Conservation (phyloP, 2,329 filamentous ascomycete species). For the Aspergillus fumigatus region DNA sequence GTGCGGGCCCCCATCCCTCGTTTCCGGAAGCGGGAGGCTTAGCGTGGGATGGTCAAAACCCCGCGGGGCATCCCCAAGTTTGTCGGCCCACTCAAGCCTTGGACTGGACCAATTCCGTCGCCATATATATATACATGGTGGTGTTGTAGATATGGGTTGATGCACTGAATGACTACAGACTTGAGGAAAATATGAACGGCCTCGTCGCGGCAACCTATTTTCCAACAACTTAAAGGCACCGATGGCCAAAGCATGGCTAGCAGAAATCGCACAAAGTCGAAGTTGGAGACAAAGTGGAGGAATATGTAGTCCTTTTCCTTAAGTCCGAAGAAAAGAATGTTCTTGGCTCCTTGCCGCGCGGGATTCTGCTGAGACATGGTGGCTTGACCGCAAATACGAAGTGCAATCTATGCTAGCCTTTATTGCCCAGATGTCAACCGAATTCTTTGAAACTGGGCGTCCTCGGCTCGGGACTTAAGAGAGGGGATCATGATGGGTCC, state of each 20-base stretch:
- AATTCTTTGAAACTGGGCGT: not conserved
- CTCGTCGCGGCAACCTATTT: not conserved
- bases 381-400: too few relatives aligned
- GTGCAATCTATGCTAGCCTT: too few relatives aligned
- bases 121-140: not conserved
- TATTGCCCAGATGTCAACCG: not conserved
- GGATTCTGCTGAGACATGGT: not conserved
- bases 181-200: not conserved
- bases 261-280: not conserved
- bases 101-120: not conserved
- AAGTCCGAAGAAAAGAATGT: not conserved
- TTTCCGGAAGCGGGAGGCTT: not conserved
- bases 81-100: not conserved
- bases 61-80: not conserved
- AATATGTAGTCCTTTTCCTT: not conserved
- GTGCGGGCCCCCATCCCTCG: too few relatives aligned
- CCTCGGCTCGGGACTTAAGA: not conserved
- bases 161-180: not conserved
- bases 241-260: not conserved
- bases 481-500: not conserved
- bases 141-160: not conserved
- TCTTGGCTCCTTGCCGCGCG: not conserved
- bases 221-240: not conserved
- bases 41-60: not conserved
- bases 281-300: not conserved